Conservation (phyloP, 169 alveolate genomes). For the Plasmodium malariae region DNA sequence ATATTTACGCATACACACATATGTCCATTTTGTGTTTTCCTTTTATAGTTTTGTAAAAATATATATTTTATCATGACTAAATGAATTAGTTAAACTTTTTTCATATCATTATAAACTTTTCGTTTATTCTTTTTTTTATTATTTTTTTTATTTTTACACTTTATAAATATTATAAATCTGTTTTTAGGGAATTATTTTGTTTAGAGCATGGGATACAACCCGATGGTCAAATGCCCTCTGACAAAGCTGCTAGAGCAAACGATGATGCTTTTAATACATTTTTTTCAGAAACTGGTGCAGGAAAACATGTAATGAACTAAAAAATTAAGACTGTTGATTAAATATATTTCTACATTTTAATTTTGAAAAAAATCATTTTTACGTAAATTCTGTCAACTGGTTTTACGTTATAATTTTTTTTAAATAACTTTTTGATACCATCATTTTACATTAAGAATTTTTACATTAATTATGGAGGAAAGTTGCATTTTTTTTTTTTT, state of each 20-base stretch:
- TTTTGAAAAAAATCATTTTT: background rate
- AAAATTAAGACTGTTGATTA: background rate
- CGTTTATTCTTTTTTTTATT: background rate
- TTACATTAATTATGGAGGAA: background rate
- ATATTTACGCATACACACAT: background rate
- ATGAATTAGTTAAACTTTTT: background rate
- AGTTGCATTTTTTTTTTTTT: background rate
- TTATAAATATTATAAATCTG: background rate
- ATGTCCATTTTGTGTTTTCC: background rate
- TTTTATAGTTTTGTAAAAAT: background rate
- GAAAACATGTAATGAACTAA: slow-evolving; percentile 92
- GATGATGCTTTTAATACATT: slow-evolving; percentile 99
- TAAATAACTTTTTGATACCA: background rate
- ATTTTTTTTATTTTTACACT: background rate
- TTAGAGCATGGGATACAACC: slow-evolving; percentile 91
- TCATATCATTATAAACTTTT: background rate
- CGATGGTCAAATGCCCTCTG: slow-evolving; percentile 89
- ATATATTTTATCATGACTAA: background rate
- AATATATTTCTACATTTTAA: background rate
- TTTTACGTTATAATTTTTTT: background rate
- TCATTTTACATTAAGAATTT: background rate
- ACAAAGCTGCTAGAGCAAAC: slow-evolving; percentile 94
- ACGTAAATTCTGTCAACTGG: background rate
- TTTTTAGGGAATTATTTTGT: slow-evolving; percentile 88
- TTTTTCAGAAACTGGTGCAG: slow-evolving; percentile 99